Evolutionary conservation across 768 basidiomycete species (phyloP), one percentile per base, ranked within the genome.

Genomic region (Calocybe indica): DNA sequence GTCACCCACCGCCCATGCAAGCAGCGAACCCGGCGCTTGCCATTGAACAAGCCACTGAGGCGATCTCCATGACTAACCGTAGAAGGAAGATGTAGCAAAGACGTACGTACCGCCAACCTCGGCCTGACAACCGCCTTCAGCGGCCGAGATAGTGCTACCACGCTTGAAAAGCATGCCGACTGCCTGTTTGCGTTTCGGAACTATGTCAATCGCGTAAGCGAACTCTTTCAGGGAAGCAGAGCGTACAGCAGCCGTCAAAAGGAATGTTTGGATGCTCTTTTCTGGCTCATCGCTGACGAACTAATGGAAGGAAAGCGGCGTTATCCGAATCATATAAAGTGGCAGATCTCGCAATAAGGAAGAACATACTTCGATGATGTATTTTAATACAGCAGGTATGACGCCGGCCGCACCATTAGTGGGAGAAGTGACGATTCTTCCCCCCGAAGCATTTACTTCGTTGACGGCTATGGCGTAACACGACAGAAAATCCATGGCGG

Each of bases 81-180:
- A 13, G 10, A 22, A 13, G 32, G 9, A 30, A 38, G 32, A 12
- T 30, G n/a, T 12, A 44, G 42, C 35, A 5, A 28, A 29, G 34
- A 36, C 28, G 44, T 38, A 58, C 69, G 30, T 59, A 86, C 87
- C 87, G 62, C 94, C 94, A 4, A 98, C 94, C 70, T 95, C 92
- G 13, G 92, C 92, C 69, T 92, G 90, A 63, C 92, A 95, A 8
- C 84, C 92, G 13, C 94, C 94, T 66, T 98, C 95, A 0, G 95
- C 93, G 10, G 94, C 94, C 40, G 88, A 90, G 43, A 97, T 96
- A 1, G 94, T 95, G 52, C 91, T 92, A n/a, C 93, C 92, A 50
- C 94, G 81, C 63, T 98, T 97, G 73, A 92, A 95, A 31, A 96
- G 70, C 93, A 96, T 96, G 11, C 94, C 92, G 45, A 95, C 68